A percentile compares a stretch with the other conserved stretches of the same genome.
phyloP scores from a whole-genome alignment of 306 rosid genomes.

The Clitoria ternatea region DNA sequence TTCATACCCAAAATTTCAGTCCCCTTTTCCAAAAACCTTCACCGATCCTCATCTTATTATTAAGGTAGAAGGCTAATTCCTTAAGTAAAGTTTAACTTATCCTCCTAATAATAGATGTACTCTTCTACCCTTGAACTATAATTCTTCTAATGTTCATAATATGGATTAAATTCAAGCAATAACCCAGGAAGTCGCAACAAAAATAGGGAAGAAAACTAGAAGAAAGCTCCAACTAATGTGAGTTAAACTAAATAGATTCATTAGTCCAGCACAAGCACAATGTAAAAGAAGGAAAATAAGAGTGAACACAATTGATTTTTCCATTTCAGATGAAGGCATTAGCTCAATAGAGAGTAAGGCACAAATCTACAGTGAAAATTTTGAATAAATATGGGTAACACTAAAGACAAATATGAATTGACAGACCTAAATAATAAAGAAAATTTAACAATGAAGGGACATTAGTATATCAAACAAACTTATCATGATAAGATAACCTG shows the following conservation, averaged over 20 bases:
- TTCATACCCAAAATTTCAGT: too few species aligned
- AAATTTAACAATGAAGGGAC: not conserved
- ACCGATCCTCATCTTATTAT: too few species aligned
- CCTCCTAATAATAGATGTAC: too few species aligned
- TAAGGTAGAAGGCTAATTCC: too few species aligned
- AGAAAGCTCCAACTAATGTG: conserved; percentile 9
- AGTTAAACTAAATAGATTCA: conserved; percentile 28
- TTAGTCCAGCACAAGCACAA: conserved; percentile 25
- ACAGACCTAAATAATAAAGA: not conserved
- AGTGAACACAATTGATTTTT: conserved; percentile 26
- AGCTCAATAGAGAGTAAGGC: not conserved
- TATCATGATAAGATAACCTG: conserved; percentile 5
- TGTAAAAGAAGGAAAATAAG: conserved; percentile 14
- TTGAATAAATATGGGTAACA: conserved; percentile 5
- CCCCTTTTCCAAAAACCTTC: too few species aligned
- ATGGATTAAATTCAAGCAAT: conserved; percentile 20
- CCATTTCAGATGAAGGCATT: too few species aligned
- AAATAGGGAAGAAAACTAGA: not conserved
- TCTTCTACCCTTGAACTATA: too few species aligned
- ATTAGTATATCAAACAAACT: not conserved
- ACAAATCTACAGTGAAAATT: not conserved
- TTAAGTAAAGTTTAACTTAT: too few species aligned
- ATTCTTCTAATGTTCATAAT: too few species aligned
- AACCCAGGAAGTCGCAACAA: not conserved
- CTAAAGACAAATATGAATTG: conserved; percentile 9